Percentiles rank a stretch among this genome's conserved stretches.
These are phyloP conservation scores for Teratosphaeria gauchensis DNA, from an alignment of 2,329 filamentous ascomycete genomes.

Conservation along the genomic window DNA sequence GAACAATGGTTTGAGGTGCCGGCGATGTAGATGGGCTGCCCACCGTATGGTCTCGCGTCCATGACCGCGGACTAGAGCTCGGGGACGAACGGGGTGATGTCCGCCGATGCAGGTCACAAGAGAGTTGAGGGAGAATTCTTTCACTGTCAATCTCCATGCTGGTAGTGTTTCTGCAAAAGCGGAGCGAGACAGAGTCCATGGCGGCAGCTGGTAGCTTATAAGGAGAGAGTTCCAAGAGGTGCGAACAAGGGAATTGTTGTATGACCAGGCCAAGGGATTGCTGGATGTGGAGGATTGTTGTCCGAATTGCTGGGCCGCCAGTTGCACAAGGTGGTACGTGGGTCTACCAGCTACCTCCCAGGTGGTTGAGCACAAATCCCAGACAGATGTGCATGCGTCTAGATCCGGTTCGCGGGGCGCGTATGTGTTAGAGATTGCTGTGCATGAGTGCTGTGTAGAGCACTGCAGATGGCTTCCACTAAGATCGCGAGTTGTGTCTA, in stretches of 20 bases:
- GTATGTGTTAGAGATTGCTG: neutral
- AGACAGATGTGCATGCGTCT: neutral
- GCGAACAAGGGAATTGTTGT: neutral
- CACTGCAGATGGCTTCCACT: neutral
- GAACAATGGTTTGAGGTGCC: slow-evolving; percentile 15
- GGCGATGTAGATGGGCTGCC: slow-evolving; percentile 2
- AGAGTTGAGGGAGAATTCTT: slow-evolving; percentile 1
- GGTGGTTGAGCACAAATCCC: neutral
- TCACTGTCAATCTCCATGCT: slow-evolving; percentile 2
- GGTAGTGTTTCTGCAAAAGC: neutral
- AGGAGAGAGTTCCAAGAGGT: neutral
- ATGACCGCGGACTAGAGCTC: slow-evolving; percentile 6
- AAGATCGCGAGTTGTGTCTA: neutral
- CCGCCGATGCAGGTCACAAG: slow-evolving; percentile 5
- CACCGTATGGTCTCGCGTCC: slow-evolving; percentile 2
- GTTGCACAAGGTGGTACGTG: neutral
- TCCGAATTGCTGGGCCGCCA: neutral
- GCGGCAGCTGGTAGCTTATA: neutral
- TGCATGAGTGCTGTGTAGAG: neutral
- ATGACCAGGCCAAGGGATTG: neutral
- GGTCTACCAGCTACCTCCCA: neutral
- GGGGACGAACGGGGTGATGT: slow-evolving; percentile 5
- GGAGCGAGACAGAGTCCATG: neutral
- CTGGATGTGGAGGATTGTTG: neutral
- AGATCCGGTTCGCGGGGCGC: neutral